Evolutionary conservation across 345 rosid genomes (phyloP), one percentile per base, ranked within the genome.

Genomic region (Citrus australasica): DNA sequence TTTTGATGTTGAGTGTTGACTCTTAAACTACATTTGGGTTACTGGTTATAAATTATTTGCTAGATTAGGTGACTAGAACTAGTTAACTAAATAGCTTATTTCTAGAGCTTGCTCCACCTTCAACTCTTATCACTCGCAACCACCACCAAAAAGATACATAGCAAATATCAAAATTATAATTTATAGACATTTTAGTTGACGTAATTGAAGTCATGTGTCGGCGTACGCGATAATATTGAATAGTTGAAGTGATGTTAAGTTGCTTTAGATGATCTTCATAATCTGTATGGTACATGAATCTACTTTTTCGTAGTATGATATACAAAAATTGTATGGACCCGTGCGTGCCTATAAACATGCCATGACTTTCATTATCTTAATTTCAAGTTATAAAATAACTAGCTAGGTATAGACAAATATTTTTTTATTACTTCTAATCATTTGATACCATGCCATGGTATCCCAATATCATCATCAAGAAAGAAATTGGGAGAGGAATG

Each of bases 221-320:
- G 63, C 53, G 63, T 32, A 51, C 71, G 65, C 51, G 10, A 65
- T 65, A 25, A 69, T 28, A 48, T 30, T 48, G 48, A 76, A 76
- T 65, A 76, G 71, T 64, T 65, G 72, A 67, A 76, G 17, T 33
- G 72, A 67, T 66, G 53, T 53, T 9, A 35, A 64, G 8, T 25
- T 65, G 37, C 51, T 48, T 66, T 76, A 30, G 55, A 76, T 56
- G 28, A 46, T 66, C 14, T 61, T 24, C 13, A 61, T 74, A 28
- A 53, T 53, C 6, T 53, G 58, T 19, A 53, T 74, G 77, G 64
- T 66, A 66, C 73, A 76, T 76, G 73, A 76, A 67, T 76, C 72
- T 67, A 9, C 73, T 67, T 33, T 66, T 62, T 76, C 5, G 22
- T 33, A 33, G 8, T 8, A 5, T 63, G 17, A 17, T 22, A 46